Evolutionary conservation across 2,329 filamentous ascomycete species (phyloP).

Genomic region (Lomentospora prolificans): DNA sequence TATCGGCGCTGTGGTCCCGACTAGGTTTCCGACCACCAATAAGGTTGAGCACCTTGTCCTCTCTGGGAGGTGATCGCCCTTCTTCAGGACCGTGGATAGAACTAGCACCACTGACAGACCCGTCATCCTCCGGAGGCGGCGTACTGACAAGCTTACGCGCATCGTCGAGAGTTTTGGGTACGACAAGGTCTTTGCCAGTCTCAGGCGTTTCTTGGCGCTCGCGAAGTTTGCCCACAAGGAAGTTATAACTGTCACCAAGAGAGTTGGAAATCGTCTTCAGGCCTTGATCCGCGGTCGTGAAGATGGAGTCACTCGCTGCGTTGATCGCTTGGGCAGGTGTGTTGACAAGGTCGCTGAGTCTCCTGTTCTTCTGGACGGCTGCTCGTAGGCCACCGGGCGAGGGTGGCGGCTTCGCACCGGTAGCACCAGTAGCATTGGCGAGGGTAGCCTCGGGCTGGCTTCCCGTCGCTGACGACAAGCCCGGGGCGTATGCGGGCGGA

Average conservation of each 20-base stretch:
- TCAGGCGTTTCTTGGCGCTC: conserved; percentile 48
- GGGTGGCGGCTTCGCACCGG: conserved; percentile 24
- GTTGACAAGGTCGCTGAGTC: conserved; percentile 78
- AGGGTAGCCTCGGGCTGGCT: conserved; percentile 22
- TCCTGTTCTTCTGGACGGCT: conserved; percentile 53
- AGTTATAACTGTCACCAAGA: conserved; percentile 86
- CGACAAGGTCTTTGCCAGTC: conserved; percentile 35
- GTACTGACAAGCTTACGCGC: conserved; percentile 80
- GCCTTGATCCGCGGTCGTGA: conserved; percentile 82
- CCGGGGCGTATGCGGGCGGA: conserved; percentile 44
- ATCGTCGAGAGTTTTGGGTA: conserved; percentile 88
- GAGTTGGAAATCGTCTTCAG: conserved; percentile 88
- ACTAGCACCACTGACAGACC: conserved; percentile 47
- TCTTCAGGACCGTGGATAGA: conserved; percentile 36
- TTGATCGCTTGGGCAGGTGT: conserved; percentile 73
- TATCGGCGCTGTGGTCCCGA: conserved; percentile 71
- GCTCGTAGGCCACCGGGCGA: conserved; percentile 33
- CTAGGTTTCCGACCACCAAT: conserved; percentile 53
- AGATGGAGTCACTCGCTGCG: conserved; percentile 72
- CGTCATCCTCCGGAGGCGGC: conserved; percentile 52
- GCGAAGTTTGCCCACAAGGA: conserved; percentile 78
- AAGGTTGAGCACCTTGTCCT: conserved; percentile 61
- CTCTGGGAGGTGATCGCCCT: conserved; percentile 25
- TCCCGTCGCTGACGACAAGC: conserved; percentile 23
- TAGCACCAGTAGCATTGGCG: conserved; percentile 16